Evolutionary conservation across 371 early-diverging fungal genomes (phyloP), one percentile per base, ranked within the genome.

Genomic region (Mortierella sp.): DNA sequence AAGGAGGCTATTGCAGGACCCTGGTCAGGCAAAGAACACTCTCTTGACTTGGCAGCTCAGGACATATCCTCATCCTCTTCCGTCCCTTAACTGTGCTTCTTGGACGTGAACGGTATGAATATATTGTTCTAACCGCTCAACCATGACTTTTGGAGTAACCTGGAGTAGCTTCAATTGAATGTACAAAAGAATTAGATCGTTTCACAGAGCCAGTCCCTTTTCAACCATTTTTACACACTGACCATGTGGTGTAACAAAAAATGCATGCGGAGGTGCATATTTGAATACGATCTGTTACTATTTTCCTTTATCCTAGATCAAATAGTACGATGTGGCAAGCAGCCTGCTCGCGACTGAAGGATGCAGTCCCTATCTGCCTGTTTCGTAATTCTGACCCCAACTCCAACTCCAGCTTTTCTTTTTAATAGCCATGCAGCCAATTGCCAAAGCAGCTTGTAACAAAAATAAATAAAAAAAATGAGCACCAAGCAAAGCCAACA

Each of bases 191-290:
- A 37, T 37, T 37, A 47, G 17, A 28, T 3, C 28, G 53, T 53
- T 53, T 53, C 53, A 53, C 53, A 53, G 28, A 53, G 49, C 15
- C 40, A 10, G 15, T 10, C 15, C 15, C 49, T 49, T 49, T 8
- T 8, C 8, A 23, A 19, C 23, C 23, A 28, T 1, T 47, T 47
- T 47, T 47, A 23, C 26, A 53, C 53, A 53, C 53, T 53, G 53
- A 53, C 53, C 53, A 53, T 53, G 53, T 26, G 12, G 53, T 28
- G 53, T 29, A 53, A 53, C n/a, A 47, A 12, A 12, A 28, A 53
- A 53, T 53, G 53, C 53, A 53, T 53, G 53, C 53, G 28, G 29
- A 53, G 51, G 29, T 53, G 53, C 53, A 53, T 53, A 8, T 26
- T 9, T 53, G 26, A 19, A 9, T 23, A 8, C 23, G 29, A 53